phyloP scores from a whole-genome alignment of 2,329 filamentous ascomycete genomes.

The Talaromyces marneffei region DNA sequence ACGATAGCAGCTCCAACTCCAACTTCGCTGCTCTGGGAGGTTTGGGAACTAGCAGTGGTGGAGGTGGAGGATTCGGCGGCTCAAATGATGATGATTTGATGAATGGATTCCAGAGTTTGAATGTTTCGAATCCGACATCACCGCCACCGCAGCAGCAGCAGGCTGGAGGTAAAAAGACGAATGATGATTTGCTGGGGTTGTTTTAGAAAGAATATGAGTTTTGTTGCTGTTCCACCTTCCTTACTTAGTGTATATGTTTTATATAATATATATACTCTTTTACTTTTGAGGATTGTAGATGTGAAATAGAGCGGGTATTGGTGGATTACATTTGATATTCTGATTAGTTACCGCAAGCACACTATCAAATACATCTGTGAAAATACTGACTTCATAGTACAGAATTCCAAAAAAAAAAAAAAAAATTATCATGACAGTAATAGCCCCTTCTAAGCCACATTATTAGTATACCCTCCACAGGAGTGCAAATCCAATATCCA shows the following conservation, averaged over 20 bases:
- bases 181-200: slow-evolving; percentile 41
- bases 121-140: slow-evolving; percentile 49
- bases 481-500: neutral
- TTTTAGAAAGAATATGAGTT: slow-evolving; percentile 5
- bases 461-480: neutral
- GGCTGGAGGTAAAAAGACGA: slow-evolving; percentile 43
- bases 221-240: neutral
- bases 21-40: slow-evolving; percentile 25
- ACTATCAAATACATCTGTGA: neutral
- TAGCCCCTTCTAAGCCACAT: neutral
- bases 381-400: too few species aligned
- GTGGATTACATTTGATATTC: neutral
- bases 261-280: slow-evolving; percentile 10
- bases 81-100: slow-evolving; percentile 53
- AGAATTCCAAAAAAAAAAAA: neutral
- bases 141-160: slow-evolving; percentile 19
- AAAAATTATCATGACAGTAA: neutral
- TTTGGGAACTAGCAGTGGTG: slow-evolving; percentile 22
- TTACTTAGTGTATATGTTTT: slow-evolving; percentile 1
- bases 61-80: slow-evolving; percentile 18
- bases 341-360: neutral
- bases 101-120: slow-evolving; percentile 78
- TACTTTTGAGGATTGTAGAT: neutral
- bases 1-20: slow-evolving; percentile 24
- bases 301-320: neutral